Base-by-base conservation (phyloP, 2,329 filamentous ascomycete genomes). In the Didymellaceae sp. region DNA sequence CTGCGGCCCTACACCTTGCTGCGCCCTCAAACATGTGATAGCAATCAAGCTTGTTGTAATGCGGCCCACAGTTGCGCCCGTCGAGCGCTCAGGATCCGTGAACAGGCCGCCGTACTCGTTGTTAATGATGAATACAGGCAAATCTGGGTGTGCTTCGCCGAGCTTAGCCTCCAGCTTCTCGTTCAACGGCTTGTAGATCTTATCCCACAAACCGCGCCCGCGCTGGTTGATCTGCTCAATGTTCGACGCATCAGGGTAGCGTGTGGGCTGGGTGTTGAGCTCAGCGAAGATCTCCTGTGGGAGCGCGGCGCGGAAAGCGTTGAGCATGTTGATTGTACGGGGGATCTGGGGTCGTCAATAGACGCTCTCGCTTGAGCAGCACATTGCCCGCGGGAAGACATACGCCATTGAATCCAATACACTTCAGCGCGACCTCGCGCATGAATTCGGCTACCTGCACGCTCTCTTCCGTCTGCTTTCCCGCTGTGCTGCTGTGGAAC, bases 1-100 rank as follows among this genome's bases (percentile, higher is more conserved):
- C 77, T 94, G 90, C 1, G 90, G 90, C 0, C 86, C 90, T 0
- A 94, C 90, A 0, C 90, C 90, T 8, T 87, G 89, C 78, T 94
- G 90, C 34, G 90, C 82, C 3, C 90, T 76, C 69, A 95, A 70
- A 63, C 89, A 91, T 5, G 89, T 80, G 22, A 95, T 81, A 0
- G 88, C 90, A 4, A 91, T 80, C 10, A 94, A 72, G 45, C 84
- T 88, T 0, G 90, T 94, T 55, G 91, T 74, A 0, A 89, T 81
- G 1, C 90, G 75, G 0, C 90, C 90, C 0, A 89, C 82, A 14
- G 79, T 81, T 0, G 78, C 79, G 17, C 74, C 75, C 4, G 72
- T 65, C 6, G 75, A 65, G 11, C 73, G 72, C 3, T 79, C 71
- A 1, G 89, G 89, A 60, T 94, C 87, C 0, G 87, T 82, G 28